Conservation (phyloP, 2,329 filamentous ascomycete species). For the Simplicillium sp. region DNA sequence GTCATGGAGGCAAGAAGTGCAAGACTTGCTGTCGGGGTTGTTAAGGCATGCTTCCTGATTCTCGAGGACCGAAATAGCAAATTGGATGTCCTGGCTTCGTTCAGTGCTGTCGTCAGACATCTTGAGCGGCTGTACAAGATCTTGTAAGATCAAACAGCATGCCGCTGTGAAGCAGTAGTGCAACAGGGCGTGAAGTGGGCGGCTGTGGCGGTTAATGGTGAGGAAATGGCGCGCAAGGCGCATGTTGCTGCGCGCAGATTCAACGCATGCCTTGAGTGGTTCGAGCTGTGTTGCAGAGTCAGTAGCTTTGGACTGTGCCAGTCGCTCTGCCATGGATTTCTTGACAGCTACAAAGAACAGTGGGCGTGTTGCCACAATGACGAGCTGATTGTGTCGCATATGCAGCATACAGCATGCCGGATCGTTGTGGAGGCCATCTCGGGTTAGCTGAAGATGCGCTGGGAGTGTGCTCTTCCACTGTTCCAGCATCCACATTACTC, state of each 20-base stretch:
- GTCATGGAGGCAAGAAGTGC: conserved; percentile 26
- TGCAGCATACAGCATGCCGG: conserved; percentile 34
- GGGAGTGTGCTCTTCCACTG: conserved; percentile 30
- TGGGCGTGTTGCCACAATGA: conserved; percentile 38
- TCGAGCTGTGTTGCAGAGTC: conserved; percentile 11
- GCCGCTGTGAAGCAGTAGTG: conserved; percentile 42
- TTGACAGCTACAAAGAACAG: conserved; percentile 37
- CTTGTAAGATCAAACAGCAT: conserved; percentile 35
- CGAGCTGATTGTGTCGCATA: conserved; percentile 39
- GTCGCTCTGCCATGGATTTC: conserved; percentile 31
- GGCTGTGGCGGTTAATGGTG: conserved; percentile 23
- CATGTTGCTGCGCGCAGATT: conserved; percentile 32
- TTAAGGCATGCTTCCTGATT: conserved; percentile 23
- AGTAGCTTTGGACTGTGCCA: conserved; percentile 17
- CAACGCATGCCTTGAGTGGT: conserved; percentile 7
- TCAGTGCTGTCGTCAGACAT: conserved; percentile 11
- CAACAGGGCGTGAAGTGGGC: conserved; percentile 32
- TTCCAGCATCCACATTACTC: conserved; percentile 29
- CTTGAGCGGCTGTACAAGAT: conserved; percentile 26
- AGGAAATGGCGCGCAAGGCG: conserved; percentile 30
- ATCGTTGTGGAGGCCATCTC: conserved; percentile 25
- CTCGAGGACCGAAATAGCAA: conserved; percentile 31
- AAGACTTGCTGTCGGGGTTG: conserved; percentile 27
- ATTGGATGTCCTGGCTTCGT: conserved; percentile 24
- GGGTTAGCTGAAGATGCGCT: conserved; percentile 23